phyloP scores from a whole-genome alignment of 495 filamentous ascomycete genomes.

The Podospora bellae-mahoneyi region DNA sequence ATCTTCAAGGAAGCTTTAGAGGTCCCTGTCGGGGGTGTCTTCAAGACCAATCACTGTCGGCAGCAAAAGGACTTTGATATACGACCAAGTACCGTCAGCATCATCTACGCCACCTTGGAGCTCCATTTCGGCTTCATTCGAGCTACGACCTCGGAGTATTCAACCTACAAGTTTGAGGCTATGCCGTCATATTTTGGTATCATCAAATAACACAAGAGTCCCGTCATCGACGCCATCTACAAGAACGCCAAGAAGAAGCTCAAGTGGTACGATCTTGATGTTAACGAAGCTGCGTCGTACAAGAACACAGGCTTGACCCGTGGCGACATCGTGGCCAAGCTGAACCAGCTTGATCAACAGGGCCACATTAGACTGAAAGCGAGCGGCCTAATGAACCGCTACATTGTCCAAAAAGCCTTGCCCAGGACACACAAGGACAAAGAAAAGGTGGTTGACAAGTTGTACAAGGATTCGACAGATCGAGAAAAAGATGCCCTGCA shows the following conservation, averaged over 20 bases:
- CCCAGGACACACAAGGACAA: conserved; percentile 41
- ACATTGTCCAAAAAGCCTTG: conserved; percentile 44
- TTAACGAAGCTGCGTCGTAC: conserved; percentile 34
- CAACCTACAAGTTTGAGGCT: conserved; percentile 47
- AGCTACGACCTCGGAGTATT: conserved; percentile 54
- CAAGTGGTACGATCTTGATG: conserved; percentile 42
- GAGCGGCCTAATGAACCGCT: conserved; percentile 48
- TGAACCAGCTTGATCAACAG: conserved; percentile 47
- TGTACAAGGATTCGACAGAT: conserved; percentile 47
- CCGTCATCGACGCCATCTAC: conserved; percentile 38
- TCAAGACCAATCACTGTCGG: conserved; percentile 41
- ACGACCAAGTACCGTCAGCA: conserved; percentile 37
- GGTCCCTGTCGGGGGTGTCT: conserved; percentile 38
- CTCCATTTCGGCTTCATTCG: conserved; percentile 53
- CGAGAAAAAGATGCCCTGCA: conserved; percentile 49
- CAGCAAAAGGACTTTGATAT: conserved; percentile 47
- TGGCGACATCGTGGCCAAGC: conserved; percentile 45
- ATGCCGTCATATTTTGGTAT: conserved; percentile 23
- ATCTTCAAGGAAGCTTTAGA: conserved; percentile 37
- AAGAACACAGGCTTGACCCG: conserved; percentile 27
- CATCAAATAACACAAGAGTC: conserved; percentile 29
- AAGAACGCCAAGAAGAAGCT: conserved; percentile 29
- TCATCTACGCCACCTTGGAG: conserved; percentile 53
- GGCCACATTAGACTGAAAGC: conserved; percentile 47
- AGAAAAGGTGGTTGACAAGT: conserved; percentile 35